A percentile compares a stretch with the other conserved stretches of the same genome.
Conservation (phyloP, 139 green algal genomes). For the Pseudopediastrum boryanum region DNA sequence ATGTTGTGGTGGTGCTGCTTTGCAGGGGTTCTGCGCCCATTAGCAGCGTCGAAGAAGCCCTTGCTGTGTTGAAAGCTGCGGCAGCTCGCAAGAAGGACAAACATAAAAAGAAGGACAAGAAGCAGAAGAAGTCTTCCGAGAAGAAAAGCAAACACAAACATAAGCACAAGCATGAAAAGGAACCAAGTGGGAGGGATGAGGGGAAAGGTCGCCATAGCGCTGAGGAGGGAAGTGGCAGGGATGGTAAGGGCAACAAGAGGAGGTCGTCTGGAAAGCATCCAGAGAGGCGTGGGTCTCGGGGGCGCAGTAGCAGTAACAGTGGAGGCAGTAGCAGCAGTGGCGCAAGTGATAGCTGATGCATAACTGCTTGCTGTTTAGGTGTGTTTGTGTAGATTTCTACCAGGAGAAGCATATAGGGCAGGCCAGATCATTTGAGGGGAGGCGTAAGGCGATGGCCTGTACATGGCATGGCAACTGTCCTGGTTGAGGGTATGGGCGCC, state of each 20-base stretch:
- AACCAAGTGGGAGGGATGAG: slow-evolving; percentile 1
- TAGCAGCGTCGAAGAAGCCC: slow-evolving; percentile 37
- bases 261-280: background rate
- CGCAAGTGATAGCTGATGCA: too few species aligned
- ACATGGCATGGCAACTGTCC: too few species aligned
- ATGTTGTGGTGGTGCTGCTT: background rate
- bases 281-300: background rate
- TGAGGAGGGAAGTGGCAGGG: slow-evolving; percentile 25
- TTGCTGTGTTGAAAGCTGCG: slow-evolving; percentile 41
- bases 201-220: background rate
- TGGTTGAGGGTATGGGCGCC: too few species aligned
- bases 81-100: slow-evolving; percentile 14
- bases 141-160: slow-evolving; percentile 32
- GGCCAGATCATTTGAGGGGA: too few species aligned
- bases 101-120: slow-evolving; percentile 18
- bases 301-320: background rate
- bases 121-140: slow-evolving; percentile 20
- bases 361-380: too few species aligned
- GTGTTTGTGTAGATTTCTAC: too few species aligned
- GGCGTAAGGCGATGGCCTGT: too few species aligned
- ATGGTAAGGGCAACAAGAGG: slow-evolving; percentile 2
- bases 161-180: slow-evolving; percentile 22
- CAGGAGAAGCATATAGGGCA: too few species aligned
- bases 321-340: background rate
- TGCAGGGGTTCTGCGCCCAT: slow-evolving; percentile 13